Base-by-base conservation (phyloP, 345 rosid genomes). In the Cochlearia excelsa region DNA sequence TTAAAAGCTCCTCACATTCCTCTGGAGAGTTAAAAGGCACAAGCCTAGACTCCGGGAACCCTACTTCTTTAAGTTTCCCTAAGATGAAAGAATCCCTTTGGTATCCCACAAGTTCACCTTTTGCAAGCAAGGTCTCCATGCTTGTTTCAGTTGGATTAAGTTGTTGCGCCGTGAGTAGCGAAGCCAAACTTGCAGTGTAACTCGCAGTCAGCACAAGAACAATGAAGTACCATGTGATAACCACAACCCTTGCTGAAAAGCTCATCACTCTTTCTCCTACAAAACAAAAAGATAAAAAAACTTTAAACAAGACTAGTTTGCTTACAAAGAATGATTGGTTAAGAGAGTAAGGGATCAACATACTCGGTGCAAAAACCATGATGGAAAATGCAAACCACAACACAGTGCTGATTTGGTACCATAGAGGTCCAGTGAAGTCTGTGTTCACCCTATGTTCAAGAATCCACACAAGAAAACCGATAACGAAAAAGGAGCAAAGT, bases 331-430 rank as follows among this genome's bases (percentile, higher is more conserved):
- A 16, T 16, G 23, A 16, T 16, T 16, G 23, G 23, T 16, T 16
- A 16, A 16, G 23, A 16, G 23, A 16, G 23, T 16, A 16, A 16
- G 23, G 23, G 23, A 16, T 16, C 23, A 37, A 6, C 7, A 5
- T 69, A 69, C 74, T 61, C 42, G 74, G 74, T 0, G 90, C 82
- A 47, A 80, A 83, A n/a, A 78, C 81, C 77, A 87, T 66, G 38
- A 78, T 86, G 0, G 94, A 80, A 81, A 89, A 87, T 44, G 97
- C 81, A 57, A 86, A 90, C 88, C 90, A 87, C 47, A 87, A 7
- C 59, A 79, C 69, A 0, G 83, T 78, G 37, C 87, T 81, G 4
- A 61, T 66, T 67, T 85, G 90, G 58, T 80, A 41, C 0, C 30
- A 29, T 50, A 58, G 42, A 1, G 83, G 82, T 10, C 95, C 97